Conservation (phyloP, 208 protist species). For the Wallacemonas rigidus region DNA sequence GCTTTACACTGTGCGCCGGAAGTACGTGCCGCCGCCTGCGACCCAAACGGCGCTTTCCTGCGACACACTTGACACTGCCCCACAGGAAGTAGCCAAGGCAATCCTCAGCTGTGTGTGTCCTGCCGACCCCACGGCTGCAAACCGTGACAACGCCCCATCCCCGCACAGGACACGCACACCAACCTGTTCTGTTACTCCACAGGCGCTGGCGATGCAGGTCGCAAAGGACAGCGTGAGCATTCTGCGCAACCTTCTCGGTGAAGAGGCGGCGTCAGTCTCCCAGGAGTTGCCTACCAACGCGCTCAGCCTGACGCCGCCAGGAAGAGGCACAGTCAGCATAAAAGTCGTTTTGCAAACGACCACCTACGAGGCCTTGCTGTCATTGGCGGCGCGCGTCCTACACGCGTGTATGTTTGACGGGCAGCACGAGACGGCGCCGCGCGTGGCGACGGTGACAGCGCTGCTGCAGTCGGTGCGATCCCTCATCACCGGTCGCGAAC, state of each 20-base stretch:
- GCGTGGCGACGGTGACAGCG: background rate
- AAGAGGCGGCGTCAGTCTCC: background rate
- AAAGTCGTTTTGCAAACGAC: background rate
- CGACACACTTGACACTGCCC: constrained; percentile 28
- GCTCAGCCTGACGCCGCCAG: background rate
- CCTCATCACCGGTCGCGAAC: background rate
- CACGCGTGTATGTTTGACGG: background rate
- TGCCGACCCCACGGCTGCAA: background rate
- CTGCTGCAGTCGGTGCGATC: background rate
- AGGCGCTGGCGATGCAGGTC: constrained; percentile 6
- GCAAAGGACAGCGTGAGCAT: constrained; percentile 7
- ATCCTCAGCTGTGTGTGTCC: background rate
- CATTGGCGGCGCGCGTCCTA: background rate
- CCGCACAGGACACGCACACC: background rate
- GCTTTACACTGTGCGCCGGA: constrained; percentile 59
- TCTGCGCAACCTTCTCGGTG: constrained; percentile 23
- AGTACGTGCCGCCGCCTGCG: constrained; percentile 46
- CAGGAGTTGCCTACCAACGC: background rate
- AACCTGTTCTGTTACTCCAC: background rate
- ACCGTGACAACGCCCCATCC: no score
- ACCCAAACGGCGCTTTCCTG: constrained; percentile 30
- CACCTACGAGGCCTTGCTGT: constrained; percentile 8
- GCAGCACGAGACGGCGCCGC: background rate
- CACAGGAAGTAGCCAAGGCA: background rate
- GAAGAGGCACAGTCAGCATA: background rate